Percentiles rank a stretch among this genome's conserved stretches.
Evolutionary conservation across 192 early-diverging fungal species (phyloP).

Genomic region (Allomyces arbusculus): DNA sequence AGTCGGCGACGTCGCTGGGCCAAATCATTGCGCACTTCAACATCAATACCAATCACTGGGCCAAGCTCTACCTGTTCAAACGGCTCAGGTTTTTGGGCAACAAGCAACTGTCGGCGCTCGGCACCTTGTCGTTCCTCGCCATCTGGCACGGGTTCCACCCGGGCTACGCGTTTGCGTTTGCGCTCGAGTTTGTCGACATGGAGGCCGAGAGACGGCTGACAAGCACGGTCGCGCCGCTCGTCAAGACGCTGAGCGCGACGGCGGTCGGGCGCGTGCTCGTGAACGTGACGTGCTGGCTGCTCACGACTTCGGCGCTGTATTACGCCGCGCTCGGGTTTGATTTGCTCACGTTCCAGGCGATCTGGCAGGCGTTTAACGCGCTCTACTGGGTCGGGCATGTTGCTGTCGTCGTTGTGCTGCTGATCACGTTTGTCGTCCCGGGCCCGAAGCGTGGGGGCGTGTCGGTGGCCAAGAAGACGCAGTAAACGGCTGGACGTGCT

Average conservation of each 20-base stretch:
- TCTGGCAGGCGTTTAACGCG: not conserved
- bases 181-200: constrained; percentile 32
- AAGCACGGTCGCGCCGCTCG: constrained; percentile 11
- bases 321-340: not conserved
- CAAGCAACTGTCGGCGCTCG: constrained; percentile 25
- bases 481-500: not conserved
- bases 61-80: constrained; percentile 40
- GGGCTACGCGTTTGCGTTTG: constrained; percentile 35
- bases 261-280: not conserved
- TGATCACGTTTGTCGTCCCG: not conserved
- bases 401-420: not conserved
- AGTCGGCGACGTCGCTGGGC: constrained; percentile 25
- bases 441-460: not conserved
- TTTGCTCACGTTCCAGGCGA: not conserved
- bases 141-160: constrained; percentile 38
- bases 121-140: constrained; percentile 29
- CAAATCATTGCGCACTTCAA: constrained; percentile 37
- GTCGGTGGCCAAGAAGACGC: not conserved
- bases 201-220: constrained; percentile 20
- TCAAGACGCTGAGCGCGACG: constrained; percentile 9
- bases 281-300: not conserved
- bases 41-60: constrained; percentile 43
- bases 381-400: not conserved
- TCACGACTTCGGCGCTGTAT: not conserved
- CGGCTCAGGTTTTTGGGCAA: constrained; percentile 29